Conservation (phyloP, 441 rosid species). For the Biscutella laevigata region DNA sequence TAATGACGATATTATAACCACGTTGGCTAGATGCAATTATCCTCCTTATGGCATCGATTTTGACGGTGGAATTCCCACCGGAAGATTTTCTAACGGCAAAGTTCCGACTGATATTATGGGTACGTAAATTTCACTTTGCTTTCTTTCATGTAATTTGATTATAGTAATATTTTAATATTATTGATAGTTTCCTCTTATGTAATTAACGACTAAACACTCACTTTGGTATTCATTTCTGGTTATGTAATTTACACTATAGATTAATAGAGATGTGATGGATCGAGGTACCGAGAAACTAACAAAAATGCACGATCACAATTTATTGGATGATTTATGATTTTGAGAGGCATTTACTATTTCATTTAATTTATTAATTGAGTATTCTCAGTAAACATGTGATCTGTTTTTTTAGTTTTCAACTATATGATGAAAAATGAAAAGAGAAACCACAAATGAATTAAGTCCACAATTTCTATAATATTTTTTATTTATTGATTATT, state of each 20-base stretch:
- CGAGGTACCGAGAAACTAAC: neutral
- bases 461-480: no score
- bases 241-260: neutral
- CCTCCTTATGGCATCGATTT: conserved; percentile 53
- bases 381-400: neutral
- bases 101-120: conserved; percentile 43
- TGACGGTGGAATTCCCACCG: conserved; percentile 36
- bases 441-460: neutral
- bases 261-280: neutral
- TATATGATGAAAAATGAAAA: neutral
- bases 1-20: conserved; percentile 27
- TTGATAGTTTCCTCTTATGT: no score
- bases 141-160: conserved; percentile 30
- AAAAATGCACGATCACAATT: neutral
- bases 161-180: neutral
- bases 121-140: conserved; percentile 16
- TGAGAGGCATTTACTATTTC: neutral
- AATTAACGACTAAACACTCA: neutral
- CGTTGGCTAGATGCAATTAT: conserved; percentile 36
- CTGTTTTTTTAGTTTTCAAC: neutral
- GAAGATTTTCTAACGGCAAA: conserved; percentile 43
- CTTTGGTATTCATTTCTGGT: no score
- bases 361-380: conserved; percentile 6
- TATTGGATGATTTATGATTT: neutral
- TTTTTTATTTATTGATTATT: no score